These are phyloP conservation scores for Apiospora saccharicola DNA, from an alignment of 2,329 filamentous ascomycete genomes.

Conservation along the genomic window DNA sequence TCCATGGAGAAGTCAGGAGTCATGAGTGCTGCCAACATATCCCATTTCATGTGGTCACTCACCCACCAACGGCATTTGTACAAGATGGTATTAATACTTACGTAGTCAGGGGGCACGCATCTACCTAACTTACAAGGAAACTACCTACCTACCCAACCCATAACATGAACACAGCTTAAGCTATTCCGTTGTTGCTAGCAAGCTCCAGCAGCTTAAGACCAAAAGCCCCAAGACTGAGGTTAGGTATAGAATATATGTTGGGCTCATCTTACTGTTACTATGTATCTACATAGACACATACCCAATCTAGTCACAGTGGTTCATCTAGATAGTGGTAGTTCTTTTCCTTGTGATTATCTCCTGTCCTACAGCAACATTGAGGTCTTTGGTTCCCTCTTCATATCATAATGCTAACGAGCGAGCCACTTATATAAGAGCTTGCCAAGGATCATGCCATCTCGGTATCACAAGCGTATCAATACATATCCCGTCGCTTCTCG, in stretches of 20 bases:
- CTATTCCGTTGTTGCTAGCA: not conserved
- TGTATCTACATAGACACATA: not conserved
- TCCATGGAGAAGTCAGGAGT: not conserved
- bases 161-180: not conserved
- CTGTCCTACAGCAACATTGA: not conserved
- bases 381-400: not conserved
- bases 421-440: not conserved
- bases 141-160: not conserved
- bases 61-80: not conserved
- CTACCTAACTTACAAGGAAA: not conserved
- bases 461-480: constrained; percentile 16
- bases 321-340: not conserved
- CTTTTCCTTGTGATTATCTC: not conserved
- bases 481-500: not conserved
- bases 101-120: not conserved
- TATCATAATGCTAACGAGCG: not conserved
- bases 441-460: not conserved
- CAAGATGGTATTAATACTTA: not conserved
- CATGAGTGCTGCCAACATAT: not conserved
- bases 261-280: not conserved
- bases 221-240: not conserved
- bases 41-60: not conserved
- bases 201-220: not conserved
- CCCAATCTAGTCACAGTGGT: not conserved
- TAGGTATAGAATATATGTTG: not conserved